Base-by-base conservation (phyloP, 2,329 filamentous ascomycete genomes). In the Pestalotiopsis sp. region DNA sequence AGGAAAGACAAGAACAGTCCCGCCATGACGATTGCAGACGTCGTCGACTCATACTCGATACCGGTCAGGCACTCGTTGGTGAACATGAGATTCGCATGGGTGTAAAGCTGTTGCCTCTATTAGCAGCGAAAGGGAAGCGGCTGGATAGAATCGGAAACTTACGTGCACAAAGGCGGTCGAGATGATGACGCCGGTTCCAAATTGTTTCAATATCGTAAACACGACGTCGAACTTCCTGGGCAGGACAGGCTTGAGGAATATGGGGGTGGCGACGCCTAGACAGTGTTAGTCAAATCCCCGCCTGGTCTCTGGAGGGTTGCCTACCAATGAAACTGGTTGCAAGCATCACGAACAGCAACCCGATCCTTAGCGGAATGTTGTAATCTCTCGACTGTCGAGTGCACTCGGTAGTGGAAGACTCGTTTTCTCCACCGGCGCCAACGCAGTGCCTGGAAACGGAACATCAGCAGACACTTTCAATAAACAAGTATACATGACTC, bases 11-110 rank as follows among this genome's bases (percentile, higher is more conserved):
- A 72, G 77, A 94, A 91, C 1, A 93, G 80, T 0, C 92, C 92
- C 0, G 89, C 92, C 89, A 94, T 92, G 61, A 92, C 85, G 56
- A 95, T 88, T 2, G 92, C 89, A 0, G 91, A 87, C 0, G 92
- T 88, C 0, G 90, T 92, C 3, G 83, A 87, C 78, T 95, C 92
- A 73, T 92, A 95, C 4, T 82, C 76, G 2, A 94, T 80, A 7
- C 90, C 89, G 4, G 49, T 31, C 13, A 95, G 80, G 73, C 92
- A 95, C 64, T 89, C 81, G 72, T 92, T 93, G 23, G 78, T 81
- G 73, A 95, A 94, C 90, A 93, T 93, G 36, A 94, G 83, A 7
- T 84, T 80, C 0, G 92, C 91, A 71, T 95, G 92, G 0, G 91
- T 93, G 74, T 91, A 90, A 12, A 95, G 86, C 89, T 93, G 71